Base-by-base conservation (phyloP, 1,139 yeast genomes). In the Nematodospora anomalae region DNA sequence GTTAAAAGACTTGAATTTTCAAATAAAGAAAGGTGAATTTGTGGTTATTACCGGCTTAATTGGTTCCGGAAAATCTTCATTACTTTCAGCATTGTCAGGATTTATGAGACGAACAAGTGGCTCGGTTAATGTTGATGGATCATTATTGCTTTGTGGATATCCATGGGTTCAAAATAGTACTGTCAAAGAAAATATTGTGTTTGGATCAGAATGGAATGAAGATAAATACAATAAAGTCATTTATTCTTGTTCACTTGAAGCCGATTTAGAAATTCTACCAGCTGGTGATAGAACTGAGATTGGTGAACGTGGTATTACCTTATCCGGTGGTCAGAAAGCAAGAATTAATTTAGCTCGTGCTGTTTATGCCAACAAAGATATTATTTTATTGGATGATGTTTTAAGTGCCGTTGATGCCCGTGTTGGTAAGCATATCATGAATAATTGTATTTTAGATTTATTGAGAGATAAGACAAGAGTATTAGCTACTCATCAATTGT, bases 41-140 rank as follows among this genome's bases (percentile, higher is more conserved):
- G 64, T 83, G 4, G 80, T 81, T 42, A 67, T 84, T n/a, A 80
- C 86, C 2, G 94, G 94, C 24, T 55, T 76, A 6, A 79, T 83
- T 50, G 92, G 92, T 2, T 67, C 85, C 0, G 94, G 94, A 32
- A 83, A 84, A 50, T 67, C 85, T 0, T 79, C 88, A 2, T 60
- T 83, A 32, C 63, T 83, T 28, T 62, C 63, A 44, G 80, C 80
- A 1, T 48, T 76, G 39, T 62, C 73, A 27, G 88, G 89, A 0
- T 60, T 68, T 32, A 78, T 78, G 83, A 67, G 61, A 30, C 60
- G 67, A 33, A 58, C 56, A 1, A 21, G 45, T 1, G 83, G 83
- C 26, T 25, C 51, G 0, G 52, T 76, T 2, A 54, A 55, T 37
- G 59, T 67, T 3, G 60, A 67, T 44, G 78, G 79, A 10, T 53